phyloP scores from a whole-genome alignment of 2,329 filamentous ascomycete genomes.

The Curvularia sp. region DNA sequence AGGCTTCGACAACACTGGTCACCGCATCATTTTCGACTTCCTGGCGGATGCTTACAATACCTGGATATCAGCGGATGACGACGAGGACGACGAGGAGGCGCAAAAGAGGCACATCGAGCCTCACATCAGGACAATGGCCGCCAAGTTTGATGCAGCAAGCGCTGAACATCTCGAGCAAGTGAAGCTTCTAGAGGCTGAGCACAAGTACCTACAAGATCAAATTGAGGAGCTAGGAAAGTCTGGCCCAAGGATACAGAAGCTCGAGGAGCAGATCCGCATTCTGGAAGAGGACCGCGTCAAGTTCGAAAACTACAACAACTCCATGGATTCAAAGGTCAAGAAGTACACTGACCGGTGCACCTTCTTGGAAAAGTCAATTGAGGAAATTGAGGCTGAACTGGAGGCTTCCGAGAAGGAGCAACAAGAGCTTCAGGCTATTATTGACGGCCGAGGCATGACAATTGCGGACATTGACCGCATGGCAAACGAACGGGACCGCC shows the following conservation, averaged over 20 bases:
- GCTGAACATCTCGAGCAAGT: slow-evolving; percentile 84
- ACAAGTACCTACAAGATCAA: slow-evolving; percentile 79
- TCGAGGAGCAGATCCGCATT: slow-evolving; percentile 90
- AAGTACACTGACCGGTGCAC: slow-evolving; percentile 84
- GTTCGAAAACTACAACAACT: slow-evolving; percentile 92
- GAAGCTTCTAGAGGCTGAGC: slow-evolving; percentile 84
- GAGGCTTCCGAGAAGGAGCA: slow-evolving; percentile 84
- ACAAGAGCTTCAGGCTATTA: slow-evolving; percentile 77
- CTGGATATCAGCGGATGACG: slow-evolving; percentile 81
- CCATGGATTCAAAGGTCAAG: slow-evolving; percentile 82
- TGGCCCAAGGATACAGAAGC: slow-evolving; percentile 78
- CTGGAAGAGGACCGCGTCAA: slow-evolving; percentile 94
- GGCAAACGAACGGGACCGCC: slow-evolving; percentile 90
- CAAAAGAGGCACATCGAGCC: slow-evolving; percentile 72
- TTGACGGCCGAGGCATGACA: slow-evolving; percentile 92
- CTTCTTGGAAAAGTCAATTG: slow-evolving; percentile 84
- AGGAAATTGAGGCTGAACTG: slow-evolving; percentile 82
- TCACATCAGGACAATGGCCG: slow-evolving; percentile 86
- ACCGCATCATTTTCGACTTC: slow-evolving; percentile 94
- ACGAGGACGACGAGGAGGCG: slow-evolving; percentile 83
- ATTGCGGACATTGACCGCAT: slow-evolving; percentile 99
- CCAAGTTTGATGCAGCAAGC: slow-evolving; percentile 84
- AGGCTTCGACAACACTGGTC: slow-evolving; percentile 84
- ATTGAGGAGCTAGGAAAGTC: slow-evolving; percentile 90
- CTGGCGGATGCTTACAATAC: slow-evolving; percentile 88